These are phyloP conservation scores for Solanum habrochaites DNA, from an alignment of 257 asterid species.

Conservation along the genomic window DNA sequence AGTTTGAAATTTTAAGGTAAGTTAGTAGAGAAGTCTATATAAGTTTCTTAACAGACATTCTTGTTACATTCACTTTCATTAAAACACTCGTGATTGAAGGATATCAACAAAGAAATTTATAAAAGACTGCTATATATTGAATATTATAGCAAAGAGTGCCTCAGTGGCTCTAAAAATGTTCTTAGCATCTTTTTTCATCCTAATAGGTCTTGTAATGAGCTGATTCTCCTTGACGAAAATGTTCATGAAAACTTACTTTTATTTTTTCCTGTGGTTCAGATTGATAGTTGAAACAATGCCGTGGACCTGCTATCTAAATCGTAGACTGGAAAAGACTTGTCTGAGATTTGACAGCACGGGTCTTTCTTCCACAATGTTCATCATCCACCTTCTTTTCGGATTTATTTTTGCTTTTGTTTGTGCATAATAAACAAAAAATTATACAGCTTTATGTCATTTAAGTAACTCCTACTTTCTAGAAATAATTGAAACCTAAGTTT, in stretches of 20 bases:
- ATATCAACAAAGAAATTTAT: neutral
- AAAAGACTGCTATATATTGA: neutral
- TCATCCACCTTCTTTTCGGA: neutral
- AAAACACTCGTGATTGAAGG: neutral
- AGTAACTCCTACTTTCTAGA: neutral
- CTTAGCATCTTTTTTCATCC: neutral
- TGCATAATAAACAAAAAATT: neutral
- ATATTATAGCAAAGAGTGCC: no score
- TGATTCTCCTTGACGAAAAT: neutral
- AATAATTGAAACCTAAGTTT: neutral
- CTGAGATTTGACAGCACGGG: neutral
- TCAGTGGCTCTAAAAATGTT: neutral
- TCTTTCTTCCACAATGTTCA: neutral
- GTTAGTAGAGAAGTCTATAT: no score
- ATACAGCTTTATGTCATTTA: neutral
- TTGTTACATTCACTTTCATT: neutral
- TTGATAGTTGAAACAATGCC: neutral
- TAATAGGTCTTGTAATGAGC: neutral
- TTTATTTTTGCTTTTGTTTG: neutral
- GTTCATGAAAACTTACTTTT: no score
- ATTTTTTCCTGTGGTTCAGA: neutral
- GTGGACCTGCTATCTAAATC: neutral
- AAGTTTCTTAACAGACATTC: neutral
- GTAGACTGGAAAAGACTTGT: neutral
- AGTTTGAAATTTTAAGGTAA: no score